Evolutionary conservation across 2,329 filamentous ascomycete genomes (phyloP).

Genomic region (Xylariaceae sp.): DNA sequence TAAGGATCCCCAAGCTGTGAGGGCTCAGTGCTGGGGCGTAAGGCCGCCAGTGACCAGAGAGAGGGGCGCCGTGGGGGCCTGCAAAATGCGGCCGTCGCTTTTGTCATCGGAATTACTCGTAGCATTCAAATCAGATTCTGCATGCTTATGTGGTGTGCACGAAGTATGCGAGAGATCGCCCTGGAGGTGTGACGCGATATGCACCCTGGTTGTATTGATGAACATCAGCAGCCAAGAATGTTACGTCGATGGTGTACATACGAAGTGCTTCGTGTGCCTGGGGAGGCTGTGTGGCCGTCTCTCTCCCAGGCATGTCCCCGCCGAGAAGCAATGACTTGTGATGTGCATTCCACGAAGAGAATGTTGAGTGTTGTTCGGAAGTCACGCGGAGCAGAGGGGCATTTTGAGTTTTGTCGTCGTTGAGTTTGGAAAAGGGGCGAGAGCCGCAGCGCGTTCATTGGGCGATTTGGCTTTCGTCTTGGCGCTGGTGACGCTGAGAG

Average conservation of each 20-base stretch:
- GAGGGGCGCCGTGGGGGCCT: neutral
- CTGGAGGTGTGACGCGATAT: constrained; percentile 12
- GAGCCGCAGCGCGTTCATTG: too few species aligned
- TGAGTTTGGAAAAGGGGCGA: too few species aligned
- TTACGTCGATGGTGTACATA: neutral
- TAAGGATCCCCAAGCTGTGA: too few species aligned
- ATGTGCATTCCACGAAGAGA: neutral
- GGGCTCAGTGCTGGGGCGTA: neutral
- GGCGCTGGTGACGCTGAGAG: too few species aligned
- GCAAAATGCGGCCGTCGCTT: neutral
- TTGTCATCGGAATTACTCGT: neutral
- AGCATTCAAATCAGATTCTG: neutral
- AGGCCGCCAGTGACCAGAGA: neutral
- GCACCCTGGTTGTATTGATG: constrained; percentile 3
- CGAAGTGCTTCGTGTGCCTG: neutral
- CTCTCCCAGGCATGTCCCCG: neutral
- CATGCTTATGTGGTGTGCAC: neutral
- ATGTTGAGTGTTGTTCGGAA: too few species aligned
- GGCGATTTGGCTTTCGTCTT: too few species aligned
- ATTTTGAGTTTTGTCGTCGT: too few species aligned
- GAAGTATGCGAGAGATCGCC: constrained; percentile 1
- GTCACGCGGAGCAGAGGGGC: too few species aligned
- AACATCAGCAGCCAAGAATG: constrained; percentile 1
- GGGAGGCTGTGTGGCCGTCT: neutral
- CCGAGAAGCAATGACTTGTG: neutral